Conservation (phyloP, 495 filamentous ascomycete species). For the Viridothelium virens region DNA sequence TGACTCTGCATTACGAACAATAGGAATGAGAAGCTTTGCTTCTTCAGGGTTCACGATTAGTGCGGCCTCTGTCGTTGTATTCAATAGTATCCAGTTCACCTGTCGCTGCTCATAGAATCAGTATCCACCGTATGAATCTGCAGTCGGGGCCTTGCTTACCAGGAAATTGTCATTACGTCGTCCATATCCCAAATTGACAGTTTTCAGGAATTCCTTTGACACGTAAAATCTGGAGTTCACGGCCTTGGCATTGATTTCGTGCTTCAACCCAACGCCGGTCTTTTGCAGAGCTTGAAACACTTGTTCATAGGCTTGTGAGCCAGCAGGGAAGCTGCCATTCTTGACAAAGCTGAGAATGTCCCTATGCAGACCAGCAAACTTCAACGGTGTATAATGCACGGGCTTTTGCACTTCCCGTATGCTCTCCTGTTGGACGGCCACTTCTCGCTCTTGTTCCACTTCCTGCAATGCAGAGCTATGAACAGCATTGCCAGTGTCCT, state of each 20-base stretch:
- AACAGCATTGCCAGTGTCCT: slow-evolving; percentile 30
- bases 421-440: slow-evolving; percentile 43
- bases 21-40: slow-evolving; percentile 42
- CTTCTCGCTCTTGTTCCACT: slow-evolving; percentile 47
- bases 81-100: slow-evolving; percentile 47
- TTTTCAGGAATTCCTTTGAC: slow-evolving; percentile 38
- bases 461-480: slow-evolving; percentile 43
- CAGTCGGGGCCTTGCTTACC: slow-evolving; percentile 25
- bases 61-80: slow-evolving; percentile 30
- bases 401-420: slow-evolving; percentile 43
- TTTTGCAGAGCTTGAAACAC: slow-evolving; percentile 32
- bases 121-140: slow-evolving; percentile 19
- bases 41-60: slow-evolving; percentile 51
- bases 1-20: slow-evolving; percentile 28
- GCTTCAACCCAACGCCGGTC: slow-evolving; percentile 36
- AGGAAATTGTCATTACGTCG: slow-evolving; percentile 35
- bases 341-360: slow-evolving; percentile 36
- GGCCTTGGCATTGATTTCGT: slow-evolving; percentile 25
- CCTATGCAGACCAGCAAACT: slow-evolving; percentile 34
- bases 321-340: slow-evolving; percentile 33
- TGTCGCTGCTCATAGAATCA: slow-evolving; percentile 31
- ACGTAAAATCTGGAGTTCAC: slow-evolving; percentile 32
- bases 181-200: slow-evolving; percentile 26
- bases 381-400: slow-evolving; percentile 25
- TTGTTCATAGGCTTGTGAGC: slow-evolving; percentile 27